Base-by-base conservation (phyloP, 2,329 filamentous ascomycete species). In the Xylariaceae sp. region DNA sequence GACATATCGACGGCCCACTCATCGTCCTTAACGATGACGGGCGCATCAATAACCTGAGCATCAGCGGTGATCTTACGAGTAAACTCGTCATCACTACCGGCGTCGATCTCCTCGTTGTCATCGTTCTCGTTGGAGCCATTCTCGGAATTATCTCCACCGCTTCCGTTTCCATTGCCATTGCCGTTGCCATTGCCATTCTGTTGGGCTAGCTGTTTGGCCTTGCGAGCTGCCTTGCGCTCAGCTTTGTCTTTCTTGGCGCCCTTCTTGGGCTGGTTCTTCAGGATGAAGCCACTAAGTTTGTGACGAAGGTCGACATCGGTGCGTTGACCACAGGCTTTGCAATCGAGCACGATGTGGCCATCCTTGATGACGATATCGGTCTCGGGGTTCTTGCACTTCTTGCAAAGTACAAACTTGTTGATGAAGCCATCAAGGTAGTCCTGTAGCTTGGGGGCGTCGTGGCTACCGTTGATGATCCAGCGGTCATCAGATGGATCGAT, bases 381-480 rank as follows among this genome's bases (percentile, higher is more conserved):
- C 83, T 99, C 95, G 31, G 95, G 95, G 77, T 99, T 99, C 87
- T 96, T 96, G 89, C 95, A 99, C 77, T 96, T 94, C 82, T 96
- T 96, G 90, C 95, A 99, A 64, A 99, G 92, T 71, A 99, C 95
- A 68, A 98, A 99, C 81, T 92, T 96, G 82, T 88, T 85, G 80
- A 99, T 99, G 85, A 99, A 99, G 69, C 93, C 93, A 75, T 98
- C 94, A 45, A 99, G 90, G 70, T 97, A 93, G 75, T 98, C 95
- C 82, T 99, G 95, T 45, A 99, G 89, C 83, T 98, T 98, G 76
- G 83, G 80, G 62, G 94, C 88, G 67, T 99, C 95, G 75, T 99
- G 95, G 67, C 94, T 92, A 74, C 95, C 95, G 80, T 99, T 99
- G 86, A 99, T 98, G 80, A 99, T 99, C 94, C 95, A 99, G 75